Percentiles rank a stretch among this genome's conserved stretches.
Conservation (phyloP, 2,329 filamentous ascomycete species). For the Aspergillus versicolor region DNA sequence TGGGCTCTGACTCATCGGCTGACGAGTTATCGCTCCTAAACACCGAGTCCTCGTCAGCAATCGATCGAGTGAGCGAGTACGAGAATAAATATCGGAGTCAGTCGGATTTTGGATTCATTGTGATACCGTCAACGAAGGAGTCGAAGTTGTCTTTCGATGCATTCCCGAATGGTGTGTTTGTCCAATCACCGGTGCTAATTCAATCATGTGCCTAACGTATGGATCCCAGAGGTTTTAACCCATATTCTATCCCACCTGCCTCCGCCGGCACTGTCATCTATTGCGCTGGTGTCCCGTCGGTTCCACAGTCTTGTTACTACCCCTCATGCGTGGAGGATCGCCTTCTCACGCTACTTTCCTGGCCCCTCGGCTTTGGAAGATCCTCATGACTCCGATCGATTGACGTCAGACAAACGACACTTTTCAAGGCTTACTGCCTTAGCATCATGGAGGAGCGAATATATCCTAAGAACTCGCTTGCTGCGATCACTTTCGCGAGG, state of each 20-base stretch:
- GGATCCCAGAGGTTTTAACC: constrained; percentile 74
- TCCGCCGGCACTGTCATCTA: constrained; percentile 75
- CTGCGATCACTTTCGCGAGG: constrained; percentile 78
- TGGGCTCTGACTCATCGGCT: constrained; percentile 23
- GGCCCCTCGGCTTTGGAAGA: constrained; percentile 62
- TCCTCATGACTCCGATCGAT: constrained; percentile 50
- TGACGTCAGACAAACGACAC: constrained; percentile 71
- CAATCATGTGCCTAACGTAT: constrained; percentile 14
- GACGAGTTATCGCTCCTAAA: constrained; percentile 26
- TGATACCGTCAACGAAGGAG: constrained; percentile 47
- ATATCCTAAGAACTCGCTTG: constrained; percentile 81
- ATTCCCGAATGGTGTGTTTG: constrained; percentile 76
- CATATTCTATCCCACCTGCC: constrained; percentile 89
- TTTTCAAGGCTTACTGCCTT: constrained; percentile 80
- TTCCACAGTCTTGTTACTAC: constrained; percentile 86
- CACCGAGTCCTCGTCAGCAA: constrained; percentile 42
- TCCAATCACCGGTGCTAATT: constrained; percentile 5
- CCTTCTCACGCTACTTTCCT: constrained; percentile 87
- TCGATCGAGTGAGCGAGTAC: constrained; percentile 56
- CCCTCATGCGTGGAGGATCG: constrained; percentile 89
- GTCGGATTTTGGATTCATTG: constrained; percentile 52
- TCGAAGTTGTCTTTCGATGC: constrained; percentile 52
- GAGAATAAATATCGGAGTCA: constrained; percentile 48
- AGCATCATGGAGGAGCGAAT: constrained; percentile 96
- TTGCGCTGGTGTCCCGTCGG: constrained; percentile 81